A percentile compares a stretch with the other conserved stretches of the same genome.
Evolutionary conservation across 176 grass and related monocot genomes (phyloP).

Genomic region (Dendrocalamus sinicus): DNA sequence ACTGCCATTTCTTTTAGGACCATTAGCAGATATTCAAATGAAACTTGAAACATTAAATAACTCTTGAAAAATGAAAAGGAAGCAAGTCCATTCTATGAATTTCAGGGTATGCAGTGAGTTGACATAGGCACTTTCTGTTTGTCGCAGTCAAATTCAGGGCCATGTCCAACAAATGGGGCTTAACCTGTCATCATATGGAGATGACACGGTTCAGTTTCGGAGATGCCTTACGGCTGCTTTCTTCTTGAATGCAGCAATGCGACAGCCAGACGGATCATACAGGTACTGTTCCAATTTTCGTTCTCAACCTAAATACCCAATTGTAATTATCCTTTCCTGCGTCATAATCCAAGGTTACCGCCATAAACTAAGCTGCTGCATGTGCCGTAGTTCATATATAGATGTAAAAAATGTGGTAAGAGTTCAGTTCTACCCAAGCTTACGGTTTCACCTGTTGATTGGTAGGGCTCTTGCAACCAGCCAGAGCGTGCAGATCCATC

Average conservation of each 20-base stretch:
- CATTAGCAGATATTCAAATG: background rate
- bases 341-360: background rate
- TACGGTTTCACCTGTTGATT: background rate
- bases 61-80: background rate
- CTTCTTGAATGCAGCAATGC: conserved; percentile 86
- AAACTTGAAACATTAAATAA: background rate
- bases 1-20: background rate
- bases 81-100: background rate
- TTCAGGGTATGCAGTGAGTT: conserved; percentile 16
- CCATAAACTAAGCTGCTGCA: background rate
- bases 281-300: conserved; percentile 48
- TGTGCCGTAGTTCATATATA: background rate
- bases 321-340: background rate
- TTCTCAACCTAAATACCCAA: background rate
- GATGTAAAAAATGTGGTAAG: background rate
- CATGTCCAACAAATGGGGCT: conserved; percentile 84
- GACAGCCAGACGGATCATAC: conserved; percentile 82
- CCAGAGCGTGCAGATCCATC: conserved; percentile 81
- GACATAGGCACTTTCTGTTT: conserved; percentile 33
- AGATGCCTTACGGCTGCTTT: conserved; percentile 83
- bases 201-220: conserved; percentile 76
- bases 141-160: conserved; percentile 81
- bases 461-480: conserved; percentile 70
- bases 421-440: background rate
- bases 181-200: conserved; percentile 69